Base-by-base conservation (phyloP, 164 flowering plant species). In the Echeveria elegans region DNA sequence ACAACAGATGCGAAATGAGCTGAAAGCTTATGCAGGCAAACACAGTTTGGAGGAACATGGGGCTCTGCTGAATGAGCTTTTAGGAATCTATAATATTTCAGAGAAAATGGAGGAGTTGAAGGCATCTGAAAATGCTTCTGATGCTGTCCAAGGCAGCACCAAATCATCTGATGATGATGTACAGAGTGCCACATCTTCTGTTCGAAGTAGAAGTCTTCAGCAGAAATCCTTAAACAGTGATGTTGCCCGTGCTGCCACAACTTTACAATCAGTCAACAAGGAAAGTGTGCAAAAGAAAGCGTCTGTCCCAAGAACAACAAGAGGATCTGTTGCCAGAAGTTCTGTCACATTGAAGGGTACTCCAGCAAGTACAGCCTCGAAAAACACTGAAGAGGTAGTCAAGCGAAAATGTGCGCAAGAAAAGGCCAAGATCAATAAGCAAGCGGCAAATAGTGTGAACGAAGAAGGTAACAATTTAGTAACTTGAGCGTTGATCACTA, bases 1-100 rank as follows among this genome's bases (percentile, higher is more conserved):
- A 73, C 95, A 91, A 71, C 67, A 66, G 36, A 45, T 94, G 86
- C 72, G 82, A 14, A 90, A 91, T 62, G 96, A 94, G 72, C 82
- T 94, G 36, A 88, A 79, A 73, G 66, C 82, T 6, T 94, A 94
- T 79, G 84, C 65, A 0, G 77, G 74, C 1, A 82, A 83, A 8
- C 77, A 91, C 73, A 77, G 82, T 41, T 86, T 91, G n/a, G 32
- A 41, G 68, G 96, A 86, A 65, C 78, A 76, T 53, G 88, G 77
- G 68, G 93, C 85, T 53, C 14, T 74, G 52, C 79, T 82, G 47
- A 88, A 83, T 65, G 86, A 85, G 29, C 69, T 94, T 37, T 79
- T 86, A 61, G 82, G 70, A 62, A 72, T 70, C 67, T 90, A 88
- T 68, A 76, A 73, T 32, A 77, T 83, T 29, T 45, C 78, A 23